Conservation (phyloP, 441 rosid genomes). For the Populus trichocarpa region DNA sequence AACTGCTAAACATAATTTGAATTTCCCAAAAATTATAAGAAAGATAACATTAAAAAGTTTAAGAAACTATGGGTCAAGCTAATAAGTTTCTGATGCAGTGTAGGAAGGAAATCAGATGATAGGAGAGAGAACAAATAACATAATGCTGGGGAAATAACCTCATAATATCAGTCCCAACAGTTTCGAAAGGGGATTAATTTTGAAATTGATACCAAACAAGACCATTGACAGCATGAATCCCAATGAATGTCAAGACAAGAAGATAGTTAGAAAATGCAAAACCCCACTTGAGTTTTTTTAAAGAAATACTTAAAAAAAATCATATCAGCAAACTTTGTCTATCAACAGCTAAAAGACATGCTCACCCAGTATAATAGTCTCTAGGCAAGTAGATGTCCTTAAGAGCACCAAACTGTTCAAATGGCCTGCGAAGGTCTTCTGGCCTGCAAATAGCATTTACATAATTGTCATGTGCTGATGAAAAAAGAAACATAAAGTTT, state of each 20-base stretch:
- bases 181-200: not conserved
- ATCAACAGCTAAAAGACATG: not conserved
- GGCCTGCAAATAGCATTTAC: slow-evolving; percentile 49
- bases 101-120: not conserved
- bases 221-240: not conserved
- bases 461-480: not conserved
- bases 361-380: slow-evolving; percentile 91
- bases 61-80: not conserved
- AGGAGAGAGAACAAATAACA: not conserved
- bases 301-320: not conserved
- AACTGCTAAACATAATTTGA: not conserved
- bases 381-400: slow-evolving; percentile 91
- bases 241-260: not conserved
- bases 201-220: not conserved
- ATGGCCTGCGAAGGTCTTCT: slow-evolving; percentile 82
- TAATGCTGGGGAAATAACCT: not conserved
- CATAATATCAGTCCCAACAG: not conserved
- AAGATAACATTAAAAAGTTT: not conserved
- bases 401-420: slow-evolving; percentile 79
- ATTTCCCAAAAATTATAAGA: not conserved
- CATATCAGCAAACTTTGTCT: not conserved
- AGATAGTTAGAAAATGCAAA: not conserved
- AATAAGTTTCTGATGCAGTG: not conserved
- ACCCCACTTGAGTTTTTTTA: not conserved
- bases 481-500: not conserved